Percentiles rank a stretch among this genome's conserved stretches.
phyloP scores from a whole-genome alignment of 192 early-diverging fungal species.

The Phycomyces nitens region DNA sequence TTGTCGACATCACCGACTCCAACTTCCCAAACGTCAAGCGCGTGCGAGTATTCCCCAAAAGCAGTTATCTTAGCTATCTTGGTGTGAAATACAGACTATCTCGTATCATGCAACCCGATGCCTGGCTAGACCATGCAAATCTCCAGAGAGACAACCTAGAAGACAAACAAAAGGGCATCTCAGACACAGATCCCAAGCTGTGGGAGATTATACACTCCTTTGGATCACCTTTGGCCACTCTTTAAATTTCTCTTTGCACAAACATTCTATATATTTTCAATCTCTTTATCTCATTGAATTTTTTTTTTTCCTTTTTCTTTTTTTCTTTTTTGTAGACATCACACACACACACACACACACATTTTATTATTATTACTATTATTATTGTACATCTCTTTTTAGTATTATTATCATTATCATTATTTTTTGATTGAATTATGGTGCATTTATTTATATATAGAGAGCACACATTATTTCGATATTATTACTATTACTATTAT shows the following conservation, averaged over 20 bases:
- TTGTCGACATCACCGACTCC: constrained; percentile 33
- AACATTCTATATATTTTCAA: too few relatives aligned
- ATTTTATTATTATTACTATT: neutral
- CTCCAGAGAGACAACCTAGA: neutral
- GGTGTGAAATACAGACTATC: constrained; percentile 37
- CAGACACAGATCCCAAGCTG: neutral
- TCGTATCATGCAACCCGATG: constrained; percentile 37
- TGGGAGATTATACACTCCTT: neutral
- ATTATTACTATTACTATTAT: too few relatives aligned
- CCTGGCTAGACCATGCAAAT: constrained; percentile 29
- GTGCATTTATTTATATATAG: too few relatives aligned
- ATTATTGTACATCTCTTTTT: neutral
- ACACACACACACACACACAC: too few relatives aligned
- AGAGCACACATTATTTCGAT: too few relatives aligned
- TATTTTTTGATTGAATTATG: neutral
- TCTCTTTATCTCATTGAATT: too few relatives aligned
- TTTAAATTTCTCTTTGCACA: neutral
- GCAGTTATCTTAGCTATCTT: constrained; percentile 35
- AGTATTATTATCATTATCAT: neutral
- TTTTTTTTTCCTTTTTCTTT: too few relatives aligned
- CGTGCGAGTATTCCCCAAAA: constrained; percentile 33
- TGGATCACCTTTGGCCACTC: neutral
- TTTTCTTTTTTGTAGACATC: too few relatives aligned
- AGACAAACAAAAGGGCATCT: neutral
- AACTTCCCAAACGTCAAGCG: constrained; percentile 32